These are phyloP conservation scores for Acer saccharum DNA, from an alignment of 345 rosid species.

Conservation along the genomic window DNA sequence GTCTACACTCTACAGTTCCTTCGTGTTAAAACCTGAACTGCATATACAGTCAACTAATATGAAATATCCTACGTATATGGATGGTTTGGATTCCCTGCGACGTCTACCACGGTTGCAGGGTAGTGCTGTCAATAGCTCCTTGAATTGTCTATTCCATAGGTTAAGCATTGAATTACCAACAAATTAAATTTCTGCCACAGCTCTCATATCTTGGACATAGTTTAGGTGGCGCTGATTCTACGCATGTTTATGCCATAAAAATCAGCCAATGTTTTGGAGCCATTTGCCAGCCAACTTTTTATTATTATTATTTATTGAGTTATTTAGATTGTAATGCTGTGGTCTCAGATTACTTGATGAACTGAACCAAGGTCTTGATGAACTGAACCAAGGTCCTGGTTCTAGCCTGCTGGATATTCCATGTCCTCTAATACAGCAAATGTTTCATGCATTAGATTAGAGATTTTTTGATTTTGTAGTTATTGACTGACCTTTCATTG, in stretches of 20 bases:
- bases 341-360: not conserved
- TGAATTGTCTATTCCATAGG: not conserved
- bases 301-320: not conserved
- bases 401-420: not conserved
- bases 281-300: not conserved
- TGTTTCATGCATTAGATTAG: not conserved
- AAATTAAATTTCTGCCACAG: not conserved
- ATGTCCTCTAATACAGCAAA: not conserved
- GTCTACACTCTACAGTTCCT: not conserved
- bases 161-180: not conserved
- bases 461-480: not conserved
- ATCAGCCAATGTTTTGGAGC: not conserved
- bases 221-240: not conserved
- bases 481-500: slow-evolving; percentile 10
- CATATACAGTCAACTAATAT: not conserved
- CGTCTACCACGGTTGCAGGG: not conserved
- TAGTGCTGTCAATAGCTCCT: not conserved
- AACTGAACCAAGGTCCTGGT: not conserved
- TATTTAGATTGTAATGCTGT: not conserved
- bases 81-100: not conserved
- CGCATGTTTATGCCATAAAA: not conserved
- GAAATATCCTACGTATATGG: not conserved
- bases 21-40: not conserved
- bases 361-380: not conserved
- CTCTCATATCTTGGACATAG: not conserved